Base-by-base conservation (phyloP, 768 basidiomycete species). In the Peribolospora baueri region DNA sequence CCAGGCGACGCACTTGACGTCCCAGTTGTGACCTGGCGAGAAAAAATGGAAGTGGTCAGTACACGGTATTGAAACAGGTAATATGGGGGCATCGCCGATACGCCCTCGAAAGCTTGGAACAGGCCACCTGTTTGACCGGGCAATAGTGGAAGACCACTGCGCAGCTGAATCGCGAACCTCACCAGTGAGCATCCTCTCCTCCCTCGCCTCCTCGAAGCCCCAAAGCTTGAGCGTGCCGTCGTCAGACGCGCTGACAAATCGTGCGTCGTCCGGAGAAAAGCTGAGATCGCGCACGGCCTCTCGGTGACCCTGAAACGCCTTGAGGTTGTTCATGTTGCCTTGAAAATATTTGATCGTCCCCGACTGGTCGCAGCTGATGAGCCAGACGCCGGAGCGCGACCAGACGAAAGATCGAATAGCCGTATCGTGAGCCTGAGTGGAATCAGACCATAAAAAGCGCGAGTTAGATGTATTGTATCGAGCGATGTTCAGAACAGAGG, bases 261-360 rank as follows among this genome's bases (percentile, higher is more conserved):
- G 72, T 39, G 75, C 74, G 65, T 98, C 93, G 64, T 93, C 80
- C 10, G 90, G 87, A 62, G 84, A 84, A 67, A 91, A 97, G 58
- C 77, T 83, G 42, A 95, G 71, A 0, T 86, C 88, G 43, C 91
- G 77, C 57, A 95, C 84, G 5, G 87, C 84, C 67, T 95, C 91
- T n/a, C 82, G 75, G 53, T 93, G 91, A 0, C 87, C 93, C 48
- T 81, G 75, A 77, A 87, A 91, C 13, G 84, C 84, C 5, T 83
- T 85, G 61, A 98, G 70, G 66, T 98, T 98, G 73, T 95, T 98
- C 84, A 97, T 88, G 68, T 95, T 93, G 42, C 86, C 86, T 61
- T 95, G 88, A 65, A 95, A 98, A 70, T 97, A 98, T 68, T 98
- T 98, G 73, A 98, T 87, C 57, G 86, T 75, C 7, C 93, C 93